Conservation (phyloP, 352 stramenopile genomes). For the Albugo candida region DNA sequence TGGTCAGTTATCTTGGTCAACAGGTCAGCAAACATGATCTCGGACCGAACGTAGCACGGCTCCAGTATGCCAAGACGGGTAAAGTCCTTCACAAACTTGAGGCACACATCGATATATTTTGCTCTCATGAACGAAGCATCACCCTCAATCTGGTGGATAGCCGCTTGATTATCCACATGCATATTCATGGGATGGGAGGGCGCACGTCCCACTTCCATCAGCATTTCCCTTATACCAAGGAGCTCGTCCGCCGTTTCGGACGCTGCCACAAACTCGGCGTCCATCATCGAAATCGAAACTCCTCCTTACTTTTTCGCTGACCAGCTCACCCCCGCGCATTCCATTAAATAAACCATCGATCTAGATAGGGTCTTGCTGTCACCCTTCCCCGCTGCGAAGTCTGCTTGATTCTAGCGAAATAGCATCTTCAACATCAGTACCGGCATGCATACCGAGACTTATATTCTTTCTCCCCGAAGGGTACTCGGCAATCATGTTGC, state of each 20-base stretch:
- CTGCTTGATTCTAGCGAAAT: not conserved
- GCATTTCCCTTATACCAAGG: not conserved
- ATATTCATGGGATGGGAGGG: not conserved
- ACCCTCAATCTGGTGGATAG: not conserved
- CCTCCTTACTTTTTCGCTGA: not conserved
- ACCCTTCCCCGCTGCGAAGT: conserved; percentile 3
- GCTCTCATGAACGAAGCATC: not conserved
- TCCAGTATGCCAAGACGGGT: not conserved
- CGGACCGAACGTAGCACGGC: not conserved
- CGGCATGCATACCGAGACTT: not conserved
- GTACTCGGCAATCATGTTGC: not conserved
- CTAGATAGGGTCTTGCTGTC: not conserved
- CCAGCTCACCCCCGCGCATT: not conserved
- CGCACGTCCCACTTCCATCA: not conserved
- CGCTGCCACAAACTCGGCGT: conserved; percentile 6
- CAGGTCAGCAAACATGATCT: not conserved
- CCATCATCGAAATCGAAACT: conserved; percentile 5
- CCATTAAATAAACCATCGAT: conserved; percentile 1
- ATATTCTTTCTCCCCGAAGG: not conserved
- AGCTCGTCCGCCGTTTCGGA: not conserved
- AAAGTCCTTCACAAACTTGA: not conserved
- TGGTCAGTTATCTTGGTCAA: not conserved
- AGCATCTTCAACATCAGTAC: not conserved
- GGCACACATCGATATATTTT: not conserved
- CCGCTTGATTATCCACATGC: not conserved